Percentiles rank a stretch among this genome's conserved stretches.
These are phyloP conservation scores for Marasmius tenuissimus DNA, from an alignment of 1,284 basidiomycete genomes.

Conservation along the genomic window DNA sequence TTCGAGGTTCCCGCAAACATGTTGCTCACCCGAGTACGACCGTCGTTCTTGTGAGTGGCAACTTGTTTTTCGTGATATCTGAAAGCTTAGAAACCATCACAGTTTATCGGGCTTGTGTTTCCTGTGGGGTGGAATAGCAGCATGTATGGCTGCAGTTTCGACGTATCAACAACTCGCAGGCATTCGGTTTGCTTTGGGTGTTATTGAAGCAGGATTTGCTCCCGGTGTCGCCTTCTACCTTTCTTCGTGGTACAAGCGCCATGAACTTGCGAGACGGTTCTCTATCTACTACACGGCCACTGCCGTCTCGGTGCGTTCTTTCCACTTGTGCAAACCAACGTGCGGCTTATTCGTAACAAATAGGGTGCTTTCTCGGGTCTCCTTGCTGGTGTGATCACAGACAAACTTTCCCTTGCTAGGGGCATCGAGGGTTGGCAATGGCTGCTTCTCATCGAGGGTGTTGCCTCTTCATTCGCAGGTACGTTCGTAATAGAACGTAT, in stretches of 20 bases:
- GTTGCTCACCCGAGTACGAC: constrained; percentile 16
- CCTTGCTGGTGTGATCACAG: constrained; percentile 35
- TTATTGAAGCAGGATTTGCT: constrained; percentile 37
- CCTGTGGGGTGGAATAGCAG: constrained; percentile 20
- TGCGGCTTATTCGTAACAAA: constrained; percentile 39
- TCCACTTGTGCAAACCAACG: constrained; percentile 22
- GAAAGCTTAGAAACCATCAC: neutral
- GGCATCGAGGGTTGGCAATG: constrained; percentile 40
- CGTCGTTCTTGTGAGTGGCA: constrained; percentile 16
- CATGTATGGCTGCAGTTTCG: constrained; percentile 18
- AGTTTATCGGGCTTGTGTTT: constrained; percentile 19
- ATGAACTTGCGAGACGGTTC: constrained; percentile 41
- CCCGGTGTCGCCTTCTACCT: constrained; percentile 41
- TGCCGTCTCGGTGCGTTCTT: constrained; percentile 50
- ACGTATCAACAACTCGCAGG: constrained; percentile 18
- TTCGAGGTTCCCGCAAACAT: constrained; percentile 22
- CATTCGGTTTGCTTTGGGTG: constrained; percentile 14
- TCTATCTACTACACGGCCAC: constrained; percentile 30
- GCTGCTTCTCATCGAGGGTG: constrained; percentile 31
- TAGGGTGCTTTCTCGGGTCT: constrained; percentile 33
- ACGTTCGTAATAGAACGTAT: neutral
- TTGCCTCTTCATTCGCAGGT: constrained; percentile 11
- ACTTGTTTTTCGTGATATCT: neutral
- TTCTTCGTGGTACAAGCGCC: constrained; percentile 40
- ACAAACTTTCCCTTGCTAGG: constrained; percentile 37